Percentiles rank a stretch among this genome's conserved stretches.
Conservation (phyloP, 768 basidiomycete genomes). For the Agrocybe praecox region DNA sequence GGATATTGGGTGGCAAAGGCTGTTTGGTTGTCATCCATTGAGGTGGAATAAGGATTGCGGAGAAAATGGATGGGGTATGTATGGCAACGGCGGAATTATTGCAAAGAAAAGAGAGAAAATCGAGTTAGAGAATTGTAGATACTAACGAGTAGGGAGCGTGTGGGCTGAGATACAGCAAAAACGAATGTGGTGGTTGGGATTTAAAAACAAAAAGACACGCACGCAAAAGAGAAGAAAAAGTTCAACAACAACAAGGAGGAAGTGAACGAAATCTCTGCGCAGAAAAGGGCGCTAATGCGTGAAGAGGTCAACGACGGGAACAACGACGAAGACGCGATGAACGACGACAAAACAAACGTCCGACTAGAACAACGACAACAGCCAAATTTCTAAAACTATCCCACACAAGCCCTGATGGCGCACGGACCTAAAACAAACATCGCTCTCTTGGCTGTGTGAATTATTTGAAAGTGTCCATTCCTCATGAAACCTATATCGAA, state of each 20-base stretch:
- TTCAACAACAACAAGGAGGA: slow-evolving; percentile 31
- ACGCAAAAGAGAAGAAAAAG: slow-evolving; percentile 37
- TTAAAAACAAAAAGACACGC: slow-evolving; percentile 39
- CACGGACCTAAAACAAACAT: slow-evolving; percentile 21
- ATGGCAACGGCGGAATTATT: slow-evolving; percentile 50
- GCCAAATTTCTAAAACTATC: slow-evolving; percentile 21
- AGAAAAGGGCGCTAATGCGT: slow-evolving; percentile 27
- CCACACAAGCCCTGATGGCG: slow-evolving; percentile 22
- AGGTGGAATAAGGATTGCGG: slow-evolving; percentile 28
- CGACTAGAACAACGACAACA: slow-evolving; percentile 25
- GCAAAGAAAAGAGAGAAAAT: slow-evolving; percentile 48
- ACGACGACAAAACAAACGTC: slow-evolving; percentile 27
- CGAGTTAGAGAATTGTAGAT: slow-evolving; percentile 48
- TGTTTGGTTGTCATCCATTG: slow-evolving; percentile 78
- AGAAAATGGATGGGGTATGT: slow-evolving; percentile 45
- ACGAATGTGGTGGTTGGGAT: slow-evolving; percentile 48
- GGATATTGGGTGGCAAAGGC: slow-evolving; percentile 71
- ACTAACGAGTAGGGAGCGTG: slow-evolving; percentile 60
- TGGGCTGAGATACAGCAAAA: slow-evolving; percentile 34
- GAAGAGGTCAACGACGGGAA: slow-evolving; percentile 34
- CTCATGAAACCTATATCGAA: neutral
- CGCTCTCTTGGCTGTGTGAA: too few relatives aligned
- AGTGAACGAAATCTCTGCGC: slow-evolving; percentile 37
- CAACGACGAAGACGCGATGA: slow-evolving; percentile 30
- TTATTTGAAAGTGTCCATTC: neutral